Base-by-base conservation (phyloP, 2,329 filamentous ascomycete species). In the Dothiorella sarmentorum region DNA sequence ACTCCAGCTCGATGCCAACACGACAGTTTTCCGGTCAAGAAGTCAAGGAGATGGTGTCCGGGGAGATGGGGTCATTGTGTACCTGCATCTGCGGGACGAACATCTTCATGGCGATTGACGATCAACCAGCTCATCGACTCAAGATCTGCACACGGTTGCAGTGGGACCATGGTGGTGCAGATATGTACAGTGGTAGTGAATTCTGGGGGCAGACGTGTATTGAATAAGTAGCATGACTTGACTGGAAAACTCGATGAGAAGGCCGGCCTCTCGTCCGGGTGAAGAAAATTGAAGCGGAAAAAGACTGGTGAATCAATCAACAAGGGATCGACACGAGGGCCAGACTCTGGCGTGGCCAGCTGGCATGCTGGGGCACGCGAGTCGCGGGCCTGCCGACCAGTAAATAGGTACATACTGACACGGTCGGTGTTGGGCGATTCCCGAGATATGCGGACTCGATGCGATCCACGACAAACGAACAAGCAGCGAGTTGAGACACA, bases 1-100 rank as follows among this genome's bases (percentile, higher is more conserved):
- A 51, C 10, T 31, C 58, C 47, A 56, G 63, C 61, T 27, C 55
- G 20, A 40, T 22, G 49, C 33, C 33, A 53, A 31, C 49, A 17
- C 49, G 29, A 35, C 49, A 29, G 15, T 40, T 40, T 31, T 18
- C 11, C 17, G 33, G 35, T 33, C 29, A 40, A 33, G 49, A 53
- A 26, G 33, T 13, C 24, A 27, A n/a, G 11, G n/a, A n/a, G 6
- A 35, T 15, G 22, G 11, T 18, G 18, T 20, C 49, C 49, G 33
- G 49, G 49, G 31, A 26, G 29, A 38, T 17, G 13, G 18, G 24
- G 9, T 53, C 22, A 18, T 20, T 13, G 13, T 13, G 49, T 53
- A 53, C 49, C 49, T 53, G 49, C 49, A 53, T 53, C 27, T n/a
- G 22, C 22, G 37, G 31, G 4, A n/a, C 18, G 47, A 17, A 20